Conservation (phyloP, 1,284 basidiomycete species). For the Rhodotorula sp. region DNA sequence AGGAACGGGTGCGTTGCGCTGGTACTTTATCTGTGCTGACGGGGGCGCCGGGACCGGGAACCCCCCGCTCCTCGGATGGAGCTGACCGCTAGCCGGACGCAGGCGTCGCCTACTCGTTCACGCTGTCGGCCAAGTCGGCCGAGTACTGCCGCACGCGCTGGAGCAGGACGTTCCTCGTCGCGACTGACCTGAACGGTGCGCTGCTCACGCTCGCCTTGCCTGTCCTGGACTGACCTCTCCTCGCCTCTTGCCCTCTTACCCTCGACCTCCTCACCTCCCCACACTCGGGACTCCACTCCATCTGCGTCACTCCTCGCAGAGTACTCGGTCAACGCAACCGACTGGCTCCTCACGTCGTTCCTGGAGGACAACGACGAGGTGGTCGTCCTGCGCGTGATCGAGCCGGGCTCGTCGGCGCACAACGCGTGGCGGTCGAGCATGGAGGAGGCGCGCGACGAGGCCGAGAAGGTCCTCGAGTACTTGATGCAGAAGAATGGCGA, state of each 20-base stretch:
- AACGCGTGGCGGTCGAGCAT: conserved; percentile 55
- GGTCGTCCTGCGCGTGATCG: conserved; percentile 86
- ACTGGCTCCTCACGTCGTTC: conserved; percentile 62
- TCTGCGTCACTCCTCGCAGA: conserved; percentile 54
- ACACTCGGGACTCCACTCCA: neutral
- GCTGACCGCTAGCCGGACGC: neutral
- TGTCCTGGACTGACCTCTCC: neutral
- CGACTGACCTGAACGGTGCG: conserved; percentile 71
- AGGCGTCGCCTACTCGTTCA: conserved; percentile 41
- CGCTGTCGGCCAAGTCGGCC: conserved; percentile 74
- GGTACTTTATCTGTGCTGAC: neutral
- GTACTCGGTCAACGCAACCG: conserved; percentile 77
- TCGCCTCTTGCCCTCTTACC: neutral
- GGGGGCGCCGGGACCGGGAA: no score
- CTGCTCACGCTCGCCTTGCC: neutral
- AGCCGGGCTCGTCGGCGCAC: conserved; percentile 52
- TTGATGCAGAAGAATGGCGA: conserved; percentile 81
- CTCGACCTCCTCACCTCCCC: neutral
- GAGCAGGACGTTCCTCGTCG: conserved; percentile 88
- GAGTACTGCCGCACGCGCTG: conserved; percentile 76
- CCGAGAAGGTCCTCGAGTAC: conserved; percentile 74
- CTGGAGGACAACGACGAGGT: conserved; percentile 82
- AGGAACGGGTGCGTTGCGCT: conserved; percentile 52
- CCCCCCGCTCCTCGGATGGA: no score
- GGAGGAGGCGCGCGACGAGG: conserved; percentile 82